Conservation (phyloP, 2,329 filamentous ascomycete genomes). For the Aspergillus oerlinghausenensis region DNA sequence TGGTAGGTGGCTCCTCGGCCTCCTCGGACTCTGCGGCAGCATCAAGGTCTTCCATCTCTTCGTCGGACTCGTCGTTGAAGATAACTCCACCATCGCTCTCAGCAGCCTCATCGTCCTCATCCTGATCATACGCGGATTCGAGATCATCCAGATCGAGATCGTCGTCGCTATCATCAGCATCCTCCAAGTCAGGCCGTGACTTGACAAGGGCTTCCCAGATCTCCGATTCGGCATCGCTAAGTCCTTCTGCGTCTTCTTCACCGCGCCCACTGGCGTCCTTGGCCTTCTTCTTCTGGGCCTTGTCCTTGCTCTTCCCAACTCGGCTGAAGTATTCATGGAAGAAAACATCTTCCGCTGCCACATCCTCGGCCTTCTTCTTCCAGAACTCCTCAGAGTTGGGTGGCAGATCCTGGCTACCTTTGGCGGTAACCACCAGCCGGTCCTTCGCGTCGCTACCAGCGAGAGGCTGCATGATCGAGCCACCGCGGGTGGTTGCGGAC, state of each 20-base stretch:
- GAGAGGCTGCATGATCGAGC: constrained; percentile 95
- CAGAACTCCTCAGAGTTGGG: constrained; percentile 90
- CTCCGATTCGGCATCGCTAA: constrained; percentile 67
- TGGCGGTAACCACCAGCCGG: constrained; percentile 56
- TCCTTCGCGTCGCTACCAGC: constrained; percentile 57
- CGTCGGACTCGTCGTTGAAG: constrained; percentile 46
- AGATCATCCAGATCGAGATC: constrained; percentile 54
- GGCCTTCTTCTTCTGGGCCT: constrained; percentile 51
- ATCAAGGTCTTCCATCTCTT: constrained; percentile 44
- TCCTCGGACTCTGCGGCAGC: constrained; percentile 43
- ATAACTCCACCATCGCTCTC: constrained; percentile 42
- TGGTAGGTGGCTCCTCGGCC: constrained; percentile 33
- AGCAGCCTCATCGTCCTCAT: constrained; percentile 35
- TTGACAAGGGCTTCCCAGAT: constrained; percentile 89
- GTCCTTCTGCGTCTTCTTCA: constrained; percentile 38
- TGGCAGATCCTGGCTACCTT: constrained; percentile 57
- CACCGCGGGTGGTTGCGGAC: constrained; percentile 61
- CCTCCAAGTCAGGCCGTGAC: constrained; percentile 72
- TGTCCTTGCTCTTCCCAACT: constrained; percentile 57
- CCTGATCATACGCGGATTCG: constrained; percentile 48
- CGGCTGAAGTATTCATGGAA: constrained; percentile 96
- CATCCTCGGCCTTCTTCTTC: constrained; percentile 81
- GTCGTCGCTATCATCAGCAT: constrained; percentile 52
- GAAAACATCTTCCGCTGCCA: constrained; percentile 90
- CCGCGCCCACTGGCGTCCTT: constrained; percentile 46